These are phyloP conservation scores for Annulohypoxylon truncatum DNA, from an alignment of 2,329 filamentous ascomycete species.

Conservation along the genomic window DNA sequence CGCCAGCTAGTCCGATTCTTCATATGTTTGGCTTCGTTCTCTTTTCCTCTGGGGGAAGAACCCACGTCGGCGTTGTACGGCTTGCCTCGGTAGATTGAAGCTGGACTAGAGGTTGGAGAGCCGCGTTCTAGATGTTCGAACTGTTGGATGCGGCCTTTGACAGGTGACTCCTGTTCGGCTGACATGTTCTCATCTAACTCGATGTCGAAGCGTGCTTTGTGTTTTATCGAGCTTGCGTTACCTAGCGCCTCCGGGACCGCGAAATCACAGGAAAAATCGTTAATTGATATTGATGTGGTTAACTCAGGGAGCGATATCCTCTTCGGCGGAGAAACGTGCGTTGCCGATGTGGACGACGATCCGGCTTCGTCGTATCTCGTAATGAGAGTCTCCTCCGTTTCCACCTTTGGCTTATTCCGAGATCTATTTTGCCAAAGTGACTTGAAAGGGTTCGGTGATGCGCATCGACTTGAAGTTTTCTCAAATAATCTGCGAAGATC, in stretches of 20 bases:
- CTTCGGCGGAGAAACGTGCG: slow-evolving; percentile 18
- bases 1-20: slow-evolving; percentile 31
- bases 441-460: slow-evolving; percentile 41
- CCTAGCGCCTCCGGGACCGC: slow-evolving; percentile 7
- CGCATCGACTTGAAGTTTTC: slow-evolving; percentile 26
- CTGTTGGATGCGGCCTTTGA: slow-evolving; percentile 46
- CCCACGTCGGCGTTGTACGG: slow-evolving; percentile 16
- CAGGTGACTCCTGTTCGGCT: slow-evolving; percentile 45
- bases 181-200: not conserved
- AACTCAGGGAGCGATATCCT: slow-evolving; percentile 43
- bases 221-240: slow-evolving; percentile 4
- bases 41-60: not conserved
- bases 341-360: slow-evolving; percentile 28
- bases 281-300: slow-evolving; percentile 46
- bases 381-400: not conserved
- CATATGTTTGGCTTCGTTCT: slow-evolving; percentile 18
- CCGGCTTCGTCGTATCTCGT: not conserved
- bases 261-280: slow-evolving; percentile 49
- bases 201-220: slow-evolving; percentile 8
- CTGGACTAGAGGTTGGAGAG: slow-evolving; percentile 14
- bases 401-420: slow-evolving; percentile 27
- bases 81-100: slow-evolving; percentile 13
- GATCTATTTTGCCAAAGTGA: slow-evolving; percentile 37
- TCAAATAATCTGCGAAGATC: slow-evolving; percentile 50
- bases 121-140: slow-evolving; percentile 46